These are phyloP conservation scores for Aspergillus egyptiacus DNA, from an alignment of 495 filamentous ascomycete genomes.

Conservation along the genomic window DNA sequence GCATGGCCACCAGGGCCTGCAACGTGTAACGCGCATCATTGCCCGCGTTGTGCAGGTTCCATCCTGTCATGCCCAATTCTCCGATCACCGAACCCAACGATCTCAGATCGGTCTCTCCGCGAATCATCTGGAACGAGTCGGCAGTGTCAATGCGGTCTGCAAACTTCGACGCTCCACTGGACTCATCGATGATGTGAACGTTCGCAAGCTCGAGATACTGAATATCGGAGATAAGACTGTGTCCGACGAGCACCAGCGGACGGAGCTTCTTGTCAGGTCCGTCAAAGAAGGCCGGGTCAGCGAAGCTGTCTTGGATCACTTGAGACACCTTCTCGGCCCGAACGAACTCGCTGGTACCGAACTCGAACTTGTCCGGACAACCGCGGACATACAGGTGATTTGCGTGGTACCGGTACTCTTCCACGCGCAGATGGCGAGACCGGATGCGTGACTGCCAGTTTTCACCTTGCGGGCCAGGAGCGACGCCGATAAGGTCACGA, in stretches of 20 bases:
- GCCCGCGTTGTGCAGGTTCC: constrained; percentile 83
- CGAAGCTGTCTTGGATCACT: constrained; percentile 44
- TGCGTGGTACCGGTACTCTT: constrained; percentile 55
- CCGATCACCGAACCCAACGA: constrained; percentile 56
- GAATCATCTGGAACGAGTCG: constrained; percentile 55
- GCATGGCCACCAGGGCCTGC: constrained; percentile 64
- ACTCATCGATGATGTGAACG: constrained; percentile 32
- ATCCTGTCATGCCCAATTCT: constrained; percentile 54
- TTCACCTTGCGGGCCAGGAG: constrained; percentile 53
- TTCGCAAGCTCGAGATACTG: constrained; percentile 54
- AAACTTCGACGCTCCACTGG: not conserved
- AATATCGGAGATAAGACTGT: constrained; percentile 62
- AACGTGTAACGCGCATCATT: constrained; percentile 90
- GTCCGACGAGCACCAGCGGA: constrained; percentile 72
- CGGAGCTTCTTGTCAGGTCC: constrained; percentile 29
- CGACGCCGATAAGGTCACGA: constrained; percentile 40
- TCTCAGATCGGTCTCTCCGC: constrained; percentile 40
- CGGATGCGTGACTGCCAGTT: constrained; percentile 62
- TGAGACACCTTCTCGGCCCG: constrained; percentile 30
- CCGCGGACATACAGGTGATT: constrained; percentile 64
- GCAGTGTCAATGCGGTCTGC: constrained; percentile 65
- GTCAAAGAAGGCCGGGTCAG: constrained; percentile 34
- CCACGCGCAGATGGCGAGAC: constrained; percentile 69
- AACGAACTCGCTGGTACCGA: constrained; percentile 55
- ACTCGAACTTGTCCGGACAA: constrained; percentile 68